Evolutionary conservation across 306 rosid genomes (phyloP), one percentile per base, ranked within the genome.

Genomic region (Clitoria ternatea): DNA sequence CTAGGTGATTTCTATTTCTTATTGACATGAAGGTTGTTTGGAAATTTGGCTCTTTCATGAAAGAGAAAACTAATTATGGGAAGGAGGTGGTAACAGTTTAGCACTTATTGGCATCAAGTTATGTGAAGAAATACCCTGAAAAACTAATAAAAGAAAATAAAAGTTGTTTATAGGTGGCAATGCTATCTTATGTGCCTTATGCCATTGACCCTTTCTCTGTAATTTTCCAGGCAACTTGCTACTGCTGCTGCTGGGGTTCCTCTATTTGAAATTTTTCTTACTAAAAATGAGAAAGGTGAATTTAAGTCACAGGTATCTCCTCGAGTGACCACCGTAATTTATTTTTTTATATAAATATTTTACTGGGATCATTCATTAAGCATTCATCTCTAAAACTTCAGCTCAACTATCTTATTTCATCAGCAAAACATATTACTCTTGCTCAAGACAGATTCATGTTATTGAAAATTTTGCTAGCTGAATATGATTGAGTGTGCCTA

Each of bases 221-320:
- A 32, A 56, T 56, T 56, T 56, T 56, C 7, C 42, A 56, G 64
- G 43, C 43, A 29, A 15, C 64, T 56, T 56, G 42, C n/a, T 56
- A 29, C 42, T 30, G 29, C 43, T 30, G 64, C 64, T 14, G 24
- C 7, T 14, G 64, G 64, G 29, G 42, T 29, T 59, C 65, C 65
- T 59, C 26, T 59, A 56, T 59, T 59, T 59, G 65, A 32, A 33
- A 8, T 59, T 33, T 59, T 59, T 30, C 42, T 56, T 14, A 30
- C 23, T 0, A 30, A 56, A 42, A 56, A 30, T 15, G 30, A 56
- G 42, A 56, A 30, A 14, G 64, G 24, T 30, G 42, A 56, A 56
- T 56, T 56, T 56, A 56, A 56, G 64, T 30, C 64, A 30, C 42
- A 56, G 64, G 64, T 54, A 54, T 12, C 36, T 11, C 10, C 64